These are phyloP conservation scores for Suillus placidus DNA, from an alignment of 768 basidiomycete species.

Conservation along the genomic window DNA sequence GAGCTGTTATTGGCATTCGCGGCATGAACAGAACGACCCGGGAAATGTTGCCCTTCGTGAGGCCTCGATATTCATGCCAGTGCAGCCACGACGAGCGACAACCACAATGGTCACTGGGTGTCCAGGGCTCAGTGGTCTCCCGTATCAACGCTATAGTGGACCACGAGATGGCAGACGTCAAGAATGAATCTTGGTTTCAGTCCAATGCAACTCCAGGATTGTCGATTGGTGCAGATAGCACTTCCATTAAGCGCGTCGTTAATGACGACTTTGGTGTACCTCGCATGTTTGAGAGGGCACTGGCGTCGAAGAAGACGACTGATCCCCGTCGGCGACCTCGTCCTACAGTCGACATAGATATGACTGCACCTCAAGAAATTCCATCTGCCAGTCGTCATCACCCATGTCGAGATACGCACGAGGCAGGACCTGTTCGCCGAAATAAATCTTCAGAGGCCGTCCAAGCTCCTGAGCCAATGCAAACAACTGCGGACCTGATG, in stretches of 20 bases:
- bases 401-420: background rate
- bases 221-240: background rate
- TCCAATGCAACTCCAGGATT: background rate
- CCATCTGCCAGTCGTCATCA: background rate
- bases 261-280: background rate
- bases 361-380: background rate
- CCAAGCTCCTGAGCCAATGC: background rate
- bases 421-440: background rate
- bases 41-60: background rate
- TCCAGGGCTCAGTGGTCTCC: background rate
- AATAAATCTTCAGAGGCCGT: background rate
- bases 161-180: background rate
- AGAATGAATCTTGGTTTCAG: background rate
- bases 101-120: background rate
- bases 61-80: background rate
- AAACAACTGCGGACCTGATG: background rate
- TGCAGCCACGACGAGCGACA: background rate
- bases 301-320: background rate
- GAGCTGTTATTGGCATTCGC: background rate
- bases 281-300: background rate
- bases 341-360: background rate
- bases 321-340: background rate
- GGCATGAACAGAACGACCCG: background rate
- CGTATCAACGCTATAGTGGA: background rate
- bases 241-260: background rate